These are phyloP conservation scores for Apiospora marii DNA, from an alignment of 2,329 filamentous ascomycete species.

Conservation along the genomic window DNA sequence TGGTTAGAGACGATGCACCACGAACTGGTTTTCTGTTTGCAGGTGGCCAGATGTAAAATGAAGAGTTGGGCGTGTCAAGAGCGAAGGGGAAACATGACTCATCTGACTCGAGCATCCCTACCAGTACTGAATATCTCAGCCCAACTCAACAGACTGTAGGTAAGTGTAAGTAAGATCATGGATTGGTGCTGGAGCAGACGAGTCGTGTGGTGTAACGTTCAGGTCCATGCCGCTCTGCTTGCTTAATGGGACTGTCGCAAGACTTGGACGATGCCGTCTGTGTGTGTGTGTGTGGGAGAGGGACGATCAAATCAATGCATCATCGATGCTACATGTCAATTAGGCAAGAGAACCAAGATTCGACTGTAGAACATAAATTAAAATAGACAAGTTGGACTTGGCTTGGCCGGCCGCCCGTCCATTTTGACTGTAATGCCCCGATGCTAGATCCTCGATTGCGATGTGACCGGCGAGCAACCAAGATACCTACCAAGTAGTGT, in stretches of 20 bases:
- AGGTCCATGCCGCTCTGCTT: not conserved
- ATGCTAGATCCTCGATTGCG: slow-evolving; percentile 9
- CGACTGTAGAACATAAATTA: not conserved
- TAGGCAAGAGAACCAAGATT: slow-evolving; percentile 6
- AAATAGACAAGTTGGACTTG: not conserved
- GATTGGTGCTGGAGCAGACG: not conserved
- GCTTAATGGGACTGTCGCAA: not conserved
- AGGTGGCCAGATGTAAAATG: slow-evolving; percentile 13
- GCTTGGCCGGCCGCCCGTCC: not conserved
- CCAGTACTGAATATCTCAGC: not conserved
- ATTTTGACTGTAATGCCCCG: not conserved
- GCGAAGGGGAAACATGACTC: not conserved
- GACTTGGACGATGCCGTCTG: not conserved
- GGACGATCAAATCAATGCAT: not conserved
- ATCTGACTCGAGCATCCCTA: not conserved
- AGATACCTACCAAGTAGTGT: not conserved
- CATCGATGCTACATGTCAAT: not conserved
- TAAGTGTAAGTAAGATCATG: not conserved
- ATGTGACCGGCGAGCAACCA: not conserved
- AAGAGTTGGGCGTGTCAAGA: not conserved
- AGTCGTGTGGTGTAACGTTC: slow-evolving; percentile 1
- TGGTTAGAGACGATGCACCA: slow-evolving; percentile 4
- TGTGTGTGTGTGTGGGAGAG: not conserved
- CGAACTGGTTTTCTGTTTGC: slow-evolving; percentile 5
- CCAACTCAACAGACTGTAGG: not conserved